phyloP scores from a whole-genome alignment of 495 filamentous ascomycete species.

The Lasiosphaeria hispida region DNA sequence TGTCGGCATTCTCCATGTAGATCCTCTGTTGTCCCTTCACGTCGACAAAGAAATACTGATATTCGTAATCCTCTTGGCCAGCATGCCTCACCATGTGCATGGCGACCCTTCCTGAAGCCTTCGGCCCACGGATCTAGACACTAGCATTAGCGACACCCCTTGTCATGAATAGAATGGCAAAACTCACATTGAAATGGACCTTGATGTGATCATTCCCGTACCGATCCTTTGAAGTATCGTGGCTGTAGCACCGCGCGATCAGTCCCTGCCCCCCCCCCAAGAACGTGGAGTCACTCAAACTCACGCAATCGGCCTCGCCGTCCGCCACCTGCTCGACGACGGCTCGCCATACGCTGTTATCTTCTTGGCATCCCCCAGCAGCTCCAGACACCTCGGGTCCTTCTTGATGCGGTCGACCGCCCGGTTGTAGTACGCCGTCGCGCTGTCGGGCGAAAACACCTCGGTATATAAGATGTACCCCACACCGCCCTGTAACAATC shows the following conservation, averaged over 20 bases:
- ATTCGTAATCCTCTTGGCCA: constrained; percentile 67
- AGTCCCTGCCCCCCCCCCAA: not conserved
- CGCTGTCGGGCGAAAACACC: constrained; percentile 81
- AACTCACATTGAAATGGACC: constrained; percentile 81
- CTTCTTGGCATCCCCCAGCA: constrained; percentile 74
- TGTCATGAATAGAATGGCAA: not conserved
- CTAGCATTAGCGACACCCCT: constrained; percentile 19
- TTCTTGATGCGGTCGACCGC: constrained; percentile 75
- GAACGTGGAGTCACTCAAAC: constrained; percentile 19
- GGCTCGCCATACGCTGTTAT: constrained; percentile 84
- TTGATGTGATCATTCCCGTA: constrained; percentile 76
- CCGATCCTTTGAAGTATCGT: constrained; percentile 57
- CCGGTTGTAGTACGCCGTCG: constrained; percentile 83
- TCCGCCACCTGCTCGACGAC: constrained; percentile 76
- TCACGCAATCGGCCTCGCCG: constrained; percentile 81
- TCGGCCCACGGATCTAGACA: constrained; percentile 76
- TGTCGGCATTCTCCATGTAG: constrained; percentile 60
- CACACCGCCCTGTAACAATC: constrained; percentile 60
- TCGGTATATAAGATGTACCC: constrained; percentile 78
- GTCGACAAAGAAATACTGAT: constrained; percentile 78
- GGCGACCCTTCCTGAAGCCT: constrained; percentile 68
- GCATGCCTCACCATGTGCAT: constrained; percentile 69
- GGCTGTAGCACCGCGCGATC: constrained; percentile 51
- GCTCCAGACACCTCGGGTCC: constrained; percentile 63
- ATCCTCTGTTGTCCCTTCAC: constrained; percentile 58